Evolutionary conservation across 163 green algal species (phyloP), one percentile per base, ranked within the genome.

Genomic region (Chlamydomonas reinhardtii): DNA sequence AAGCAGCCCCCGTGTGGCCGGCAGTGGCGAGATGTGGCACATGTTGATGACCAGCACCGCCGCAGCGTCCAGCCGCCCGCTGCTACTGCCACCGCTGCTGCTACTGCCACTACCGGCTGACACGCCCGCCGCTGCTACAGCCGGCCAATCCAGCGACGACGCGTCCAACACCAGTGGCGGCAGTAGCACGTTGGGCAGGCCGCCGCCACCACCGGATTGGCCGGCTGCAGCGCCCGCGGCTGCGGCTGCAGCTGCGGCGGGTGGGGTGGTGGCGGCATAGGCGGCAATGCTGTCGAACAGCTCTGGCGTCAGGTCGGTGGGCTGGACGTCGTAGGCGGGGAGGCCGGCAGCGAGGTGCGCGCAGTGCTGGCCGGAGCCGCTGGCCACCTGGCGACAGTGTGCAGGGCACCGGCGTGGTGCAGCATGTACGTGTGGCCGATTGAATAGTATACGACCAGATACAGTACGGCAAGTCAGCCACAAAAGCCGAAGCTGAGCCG

Each of bases 21-120:
- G 72, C 83, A 87, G 77, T 0, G 88, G 88, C 0, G 77, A 83
- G 65, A 91, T 91, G 83, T 91, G 88, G 62, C 61, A 82, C 76
- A 91, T 89, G 64, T 91, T 91, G 65, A 77, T 54, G 34, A 61
- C 72, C 52, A 88, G 24, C 9, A 91, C 64, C 4, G 76, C 83
- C 31, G 71, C 76, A 15, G 74, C n/a, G 34, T 29, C n/a, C 34
- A 74, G 22, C 12, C 25, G 35, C 68, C 37, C 16, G 29, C 15
- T 62, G 27, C 27, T 25, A 3, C 2, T 20, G 64, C 27, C 34
- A 12, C 8, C 52, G 31, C n/a, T 79, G 73, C 35, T 66, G 35
- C 66, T 11, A 2, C 20, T 29, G 37, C 32, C 12, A 16, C 25
- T 24, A 37, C 70, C 5, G 35, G 37, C 16, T 9, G 48, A 16